Conservation (phyloP, 1,284 basidiomycete species). For the Ganoderma lucidum region DNA sequence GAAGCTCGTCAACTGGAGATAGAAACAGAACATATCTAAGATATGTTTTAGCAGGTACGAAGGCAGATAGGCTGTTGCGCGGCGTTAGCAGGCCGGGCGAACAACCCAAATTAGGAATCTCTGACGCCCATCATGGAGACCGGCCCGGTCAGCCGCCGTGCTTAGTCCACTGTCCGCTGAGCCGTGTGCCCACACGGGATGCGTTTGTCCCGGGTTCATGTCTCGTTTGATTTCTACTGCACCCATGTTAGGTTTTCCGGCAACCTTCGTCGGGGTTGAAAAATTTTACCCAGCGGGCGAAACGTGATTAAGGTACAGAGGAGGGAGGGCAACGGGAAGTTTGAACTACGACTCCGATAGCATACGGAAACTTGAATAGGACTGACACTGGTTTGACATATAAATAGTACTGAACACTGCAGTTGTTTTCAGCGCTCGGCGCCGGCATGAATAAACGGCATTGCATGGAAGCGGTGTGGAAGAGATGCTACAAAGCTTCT, state of each 20-base stretch:
- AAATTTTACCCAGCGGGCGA: not conserved
- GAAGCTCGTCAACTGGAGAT: not conserved
- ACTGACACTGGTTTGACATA: too few relatives aligned
- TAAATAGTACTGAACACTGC: not conserved
- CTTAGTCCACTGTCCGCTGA: too few relatives aligned
- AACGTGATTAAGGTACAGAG: not conserved
- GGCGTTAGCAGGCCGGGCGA: not conserved
- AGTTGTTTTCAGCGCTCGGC: not conserved
- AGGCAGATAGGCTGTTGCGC: not conserved
- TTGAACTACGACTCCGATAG: not conserved
- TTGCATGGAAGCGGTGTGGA: not conserved
- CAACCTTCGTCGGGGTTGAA: too few relatives aligned
- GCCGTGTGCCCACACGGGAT: too few relatives aligned
- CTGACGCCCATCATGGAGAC: not conserved
- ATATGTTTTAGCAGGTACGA: not conserved
- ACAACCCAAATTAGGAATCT: not conserved
- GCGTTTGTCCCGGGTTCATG: too few relatives aligned
- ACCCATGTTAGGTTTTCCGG: too few relatives aligned
- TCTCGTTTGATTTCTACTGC: too few relatives aligned
- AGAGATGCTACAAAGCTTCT: not conserved
- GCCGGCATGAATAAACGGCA: not conserved
- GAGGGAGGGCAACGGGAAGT: not conserved
- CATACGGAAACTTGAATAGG: not conserved
- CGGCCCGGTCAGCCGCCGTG: too few relatives aligned
- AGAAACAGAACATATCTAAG: not conserved